Percentiles rank a stretch among this genome's conserved stretches.
phyloP scores from a whole-genome alignment of 2,329 filamentous ascomycete species.

The Penicillium sp. region DNA sequence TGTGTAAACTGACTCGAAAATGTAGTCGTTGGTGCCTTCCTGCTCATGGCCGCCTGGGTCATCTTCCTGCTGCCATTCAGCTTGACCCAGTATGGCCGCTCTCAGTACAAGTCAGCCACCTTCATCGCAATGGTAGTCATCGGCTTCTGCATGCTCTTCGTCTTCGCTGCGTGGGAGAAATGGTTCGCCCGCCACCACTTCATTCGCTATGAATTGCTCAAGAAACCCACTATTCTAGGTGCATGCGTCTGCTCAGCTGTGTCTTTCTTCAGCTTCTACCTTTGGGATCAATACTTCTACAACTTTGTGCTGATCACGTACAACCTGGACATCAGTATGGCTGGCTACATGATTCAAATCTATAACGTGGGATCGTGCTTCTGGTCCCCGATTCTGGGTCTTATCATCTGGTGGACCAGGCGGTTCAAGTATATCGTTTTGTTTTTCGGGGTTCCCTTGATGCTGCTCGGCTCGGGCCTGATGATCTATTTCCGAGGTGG shows the following conservation, averaged over 20 bases:
- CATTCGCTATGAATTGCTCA: conserved; percentile 26
- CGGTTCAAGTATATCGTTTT: conserved; percentile 26
- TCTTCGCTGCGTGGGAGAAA: conserved; percentile 27
- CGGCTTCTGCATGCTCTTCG: conserved; percentile 18
- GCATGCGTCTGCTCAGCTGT: conserved; percentile 25
- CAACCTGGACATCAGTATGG: conserved; percentile 21
- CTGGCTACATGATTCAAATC: conserved; percentile 28
- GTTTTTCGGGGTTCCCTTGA: conserved; percentile 23
- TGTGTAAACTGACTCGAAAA: background rate
- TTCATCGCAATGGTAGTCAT: conserved; percentile 27
- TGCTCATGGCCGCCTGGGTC: conserved; percentile 32
- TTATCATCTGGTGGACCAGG: conserved; percentile 21
- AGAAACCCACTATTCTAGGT: conserved; percentile 25
- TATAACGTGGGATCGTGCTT: conserved; percentile 27
- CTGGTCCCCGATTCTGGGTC: conserved; percentile 22
- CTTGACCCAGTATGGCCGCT: conserved; percentile 25
- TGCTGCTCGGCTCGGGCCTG: conserved; percentile 24
- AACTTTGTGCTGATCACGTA: conserved; percentile 26
- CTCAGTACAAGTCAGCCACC: conserved; percentile 27
- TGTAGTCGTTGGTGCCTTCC: conserved; percentile 31
- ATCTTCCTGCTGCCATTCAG: conserved; percentile 35
- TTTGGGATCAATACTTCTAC: conserved; percentile 28
- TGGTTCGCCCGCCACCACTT: conserved; percentile 26
- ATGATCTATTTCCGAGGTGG: conserved; percentile 29
- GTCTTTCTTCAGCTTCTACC: conserved; percentile 28